A percentile compares a stretch with the other conserved stretches of the same genome.
Conservation (phyloP, 2,329 filamentous ascomycete species). For the Cyphellophora europaea region DNA sequence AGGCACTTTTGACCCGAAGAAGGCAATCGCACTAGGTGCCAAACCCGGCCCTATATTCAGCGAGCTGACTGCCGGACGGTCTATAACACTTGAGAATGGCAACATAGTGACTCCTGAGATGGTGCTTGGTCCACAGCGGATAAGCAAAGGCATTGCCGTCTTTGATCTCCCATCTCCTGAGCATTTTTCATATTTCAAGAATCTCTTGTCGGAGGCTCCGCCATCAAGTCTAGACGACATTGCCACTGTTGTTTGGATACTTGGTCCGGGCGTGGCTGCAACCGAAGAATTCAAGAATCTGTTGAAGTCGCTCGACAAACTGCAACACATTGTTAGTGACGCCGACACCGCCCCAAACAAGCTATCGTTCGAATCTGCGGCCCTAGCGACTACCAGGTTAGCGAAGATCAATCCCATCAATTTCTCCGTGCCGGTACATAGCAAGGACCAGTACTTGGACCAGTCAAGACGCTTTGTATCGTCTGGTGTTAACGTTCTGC, state of each 20-base stretch:
- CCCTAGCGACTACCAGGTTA: conserved; percentile 58
- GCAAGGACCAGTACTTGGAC: conserved; percentile 41
- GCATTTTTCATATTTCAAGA: conserved; percentile 62
- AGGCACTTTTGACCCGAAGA: conserved; percentile 66
- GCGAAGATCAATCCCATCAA: conserved; percentile 62
- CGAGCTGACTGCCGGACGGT: conserved; percentile 53
- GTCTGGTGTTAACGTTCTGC: conserved; percentile 1
- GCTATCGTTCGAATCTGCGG: conserved; percentile 58
- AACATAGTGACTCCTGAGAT: conserved; percentile 71
- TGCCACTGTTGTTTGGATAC: conserved; percentile 67
- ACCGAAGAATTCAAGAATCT: conserved; percentile 59
- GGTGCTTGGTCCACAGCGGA: conserved; percentile 61
- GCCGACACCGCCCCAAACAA: conserved; percentile 66
- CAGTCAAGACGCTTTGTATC: not conserved
- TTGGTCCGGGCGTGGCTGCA: conserved; percentile 58
- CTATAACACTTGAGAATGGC: conserved; percentile 55
- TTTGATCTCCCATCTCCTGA: conserved; percentile 65
- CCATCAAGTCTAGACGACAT: conserved; percentile 55
- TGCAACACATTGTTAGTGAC: conserved; percentile 71
- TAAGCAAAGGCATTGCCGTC: conserved; percentile 67
- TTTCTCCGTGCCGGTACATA: conserved; percentile 61
- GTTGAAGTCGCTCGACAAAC: conserved; percentile 49
- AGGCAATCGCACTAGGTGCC: conserved; percentile 58
- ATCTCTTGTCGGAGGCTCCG: conserved; percentile 38
- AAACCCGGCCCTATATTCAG: conserved; percentile 49